Evolutionary conservation across 108 stramenopile genomes (phyloP).

Genomic region (Cylindrotheca closterium): DNA sequence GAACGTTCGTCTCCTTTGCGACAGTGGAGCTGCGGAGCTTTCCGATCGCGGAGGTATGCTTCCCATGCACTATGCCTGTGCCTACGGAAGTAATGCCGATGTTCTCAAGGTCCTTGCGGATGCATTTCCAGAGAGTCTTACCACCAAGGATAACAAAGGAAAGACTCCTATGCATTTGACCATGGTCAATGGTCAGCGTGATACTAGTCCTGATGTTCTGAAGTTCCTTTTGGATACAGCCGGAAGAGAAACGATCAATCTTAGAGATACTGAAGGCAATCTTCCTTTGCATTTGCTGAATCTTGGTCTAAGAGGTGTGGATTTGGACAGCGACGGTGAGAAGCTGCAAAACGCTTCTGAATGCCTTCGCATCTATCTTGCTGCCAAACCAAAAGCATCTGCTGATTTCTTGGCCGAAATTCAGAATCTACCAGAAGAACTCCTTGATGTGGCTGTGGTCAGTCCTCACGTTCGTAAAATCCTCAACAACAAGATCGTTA

Average conservation of each 20-base stretch:
- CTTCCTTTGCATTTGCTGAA: constrained; percentile 73
- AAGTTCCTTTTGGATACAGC: constrained; percentile 53
- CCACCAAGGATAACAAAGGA: constrained; percentile 68
- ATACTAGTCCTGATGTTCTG: constrained; percentile 67
- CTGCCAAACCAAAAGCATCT: constrained; percentile 53
- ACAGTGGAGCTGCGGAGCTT: constrained; percentile 50
- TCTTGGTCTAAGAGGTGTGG: constrained; percentile 36
- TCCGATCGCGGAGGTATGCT: constrained; percentile 71
- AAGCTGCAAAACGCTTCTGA: constrained; percentile 54
- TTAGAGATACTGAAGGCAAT: constrained; percentile 68
- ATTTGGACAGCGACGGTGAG: constrained; percentile 17
- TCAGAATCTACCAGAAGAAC: constrained; percentile 78
- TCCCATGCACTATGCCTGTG: constrained; percentile 82
- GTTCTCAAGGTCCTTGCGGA: constrained; percentile 70
- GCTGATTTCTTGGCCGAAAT: constrained; percentile 79
- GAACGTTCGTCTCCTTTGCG: constrained; percentile 36
- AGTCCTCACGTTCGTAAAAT: constrained; percentile 75
- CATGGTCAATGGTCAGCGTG: constrained; percentile 85
- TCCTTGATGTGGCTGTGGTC: constrained; percentile 79
- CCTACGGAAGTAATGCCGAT: constrained; percentile 64
- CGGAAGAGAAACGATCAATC: constrained; percentile 47
- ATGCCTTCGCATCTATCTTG: constrained; percentile 73
- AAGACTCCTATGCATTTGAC: constrained; percentile 82
- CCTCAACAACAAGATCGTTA: constrained; percentile 76
- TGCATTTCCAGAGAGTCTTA: constrained; percentile 60